Evolutionary conservation across 2,329 filamentous ascomycete species (phyloP).

Genomic region (Aureobasidium sp.): DNA sequence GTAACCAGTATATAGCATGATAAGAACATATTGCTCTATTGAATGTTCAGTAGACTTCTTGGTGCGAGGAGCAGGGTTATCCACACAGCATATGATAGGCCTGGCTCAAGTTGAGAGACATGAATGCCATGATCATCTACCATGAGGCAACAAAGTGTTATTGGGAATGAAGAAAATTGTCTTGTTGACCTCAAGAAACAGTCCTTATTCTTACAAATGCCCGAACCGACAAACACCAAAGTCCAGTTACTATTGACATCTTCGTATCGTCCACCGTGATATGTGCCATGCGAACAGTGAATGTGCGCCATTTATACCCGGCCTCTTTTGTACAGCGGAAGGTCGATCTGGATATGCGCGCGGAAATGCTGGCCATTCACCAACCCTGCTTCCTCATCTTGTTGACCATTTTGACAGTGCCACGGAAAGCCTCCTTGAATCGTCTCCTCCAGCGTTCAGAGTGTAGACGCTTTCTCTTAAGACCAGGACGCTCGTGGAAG

Average conservation of each 20-base stretch:
- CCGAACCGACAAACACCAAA: neutral
- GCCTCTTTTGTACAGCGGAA: neutral
- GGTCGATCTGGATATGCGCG: neutral
- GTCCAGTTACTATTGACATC: neutral
- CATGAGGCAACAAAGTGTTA: neutral
- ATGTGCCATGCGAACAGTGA: neutral
- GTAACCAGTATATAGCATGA: too few relatives aligned
- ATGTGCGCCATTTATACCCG: neutral
- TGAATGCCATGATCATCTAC: neutral
- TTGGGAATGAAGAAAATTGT: neutral
- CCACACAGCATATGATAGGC: neutral
- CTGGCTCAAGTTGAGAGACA: neutral
- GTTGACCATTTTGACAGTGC: constrained; percentile 59
- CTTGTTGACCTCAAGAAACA: neutral
- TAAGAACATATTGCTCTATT: neutral
- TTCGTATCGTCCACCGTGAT: neutral
- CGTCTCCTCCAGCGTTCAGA: constrained; percentile 75
- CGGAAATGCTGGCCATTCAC: constrained; percentile 39
- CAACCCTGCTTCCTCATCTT: constrained; percentile 72
- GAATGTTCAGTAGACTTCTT: neutral
- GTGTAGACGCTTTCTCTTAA: constrained; percentile 72
- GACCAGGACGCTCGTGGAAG: constrained; percentile 69
- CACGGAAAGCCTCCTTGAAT: constrained; percentile 74
- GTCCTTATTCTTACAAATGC: neutral
- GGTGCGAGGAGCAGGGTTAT: neutral